Evolutionary conservation across 176 grass and related monocot species (phyloP).

Genomic region (Musa schizocarpa): DNA sequence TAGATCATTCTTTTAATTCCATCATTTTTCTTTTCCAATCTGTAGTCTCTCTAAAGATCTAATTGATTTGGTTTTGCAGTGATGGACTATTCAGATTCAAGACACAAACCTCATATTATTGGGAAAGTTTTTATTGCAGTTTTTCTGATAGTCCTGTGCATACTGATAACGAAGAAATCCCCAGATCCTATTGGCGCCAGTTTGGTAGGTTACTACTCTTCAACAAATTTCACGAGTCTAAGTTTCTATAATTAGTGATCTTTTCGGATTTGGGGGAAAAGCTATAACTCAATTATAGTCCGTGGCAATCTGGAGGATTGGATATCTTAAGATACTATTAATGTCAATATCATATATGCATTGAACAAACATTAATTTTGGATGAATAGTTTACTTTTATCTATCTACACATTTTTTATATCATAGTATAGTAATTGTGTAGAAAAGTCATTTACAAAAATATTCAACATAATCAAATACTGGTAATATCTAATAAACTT

Average conservation of each 20-base stretch:
- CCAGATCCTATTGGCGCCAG: conserved; percentile 63
- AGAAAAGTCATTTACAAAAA: no score
- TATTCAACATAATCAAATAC: no score
- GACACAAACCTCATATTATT: conserved; percentile 59
- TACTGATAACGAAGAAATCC: conserved; percentile 82
- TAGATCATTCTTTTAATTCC: conserved; percentile 25
- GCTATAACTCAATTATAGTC: not conserved
- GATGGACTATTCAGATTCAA: conserved; percentile 85
- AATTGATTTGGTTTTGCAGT: conserved; percentile 34
- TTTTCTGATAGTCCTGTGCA: conserved; percentile 53
- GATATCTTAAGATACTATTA: no score
- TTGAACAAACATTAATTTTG: no score
- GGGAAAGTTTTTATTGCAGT: conserved; percentile 54
- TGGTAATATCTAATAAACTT: no score
- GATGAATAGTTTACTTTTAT: no score
- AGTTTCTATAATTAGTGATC: not conserved
- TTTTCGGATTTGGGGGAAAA: not conserved
- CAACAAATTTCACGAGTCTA: not conserved
- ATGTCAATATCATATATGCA: no score
- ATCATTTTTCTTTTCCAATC: conserved; percentile 6
- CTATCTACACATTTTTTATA: no score
- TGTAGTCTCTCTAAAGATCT: not conserved
- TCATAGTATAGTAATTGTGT: no score
- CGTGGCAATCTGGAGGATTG: no score
- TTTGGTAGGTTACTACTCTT: conserved; percentile 39